Percentiles rank a stretch among this genome's conserved stretches.
Evolutionary conservation across 208 protist species (phyloP).

Genomic region (Crithidia brevicula): DNA sequence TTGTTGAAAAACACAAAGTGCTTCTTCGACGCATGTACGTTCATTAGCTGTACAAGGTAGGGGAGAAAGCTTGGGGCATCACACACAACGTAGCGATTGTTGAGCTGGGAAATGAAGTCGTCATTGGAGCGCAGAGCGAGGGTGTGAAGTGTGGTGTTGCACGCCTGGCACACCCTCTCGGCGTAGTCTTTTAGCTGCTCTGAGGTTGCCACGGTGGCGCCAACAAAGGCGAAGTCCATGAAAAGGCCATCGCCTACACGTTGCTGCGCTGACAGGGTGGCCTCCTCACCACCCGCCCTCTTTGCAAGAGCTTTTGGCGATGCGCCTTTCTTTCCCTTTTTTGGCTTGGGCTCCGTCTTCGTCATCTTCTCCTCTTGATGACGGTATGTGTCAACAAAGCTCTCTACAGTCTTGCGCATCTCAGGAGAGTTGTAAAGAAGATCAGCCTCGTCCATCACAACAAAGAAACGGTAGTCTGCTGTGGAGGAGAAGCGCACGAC

Average conservation of each 20-base stretch:
- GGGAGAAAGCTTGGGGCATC: conserved; percentile 72
- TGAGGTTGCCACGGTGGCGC: conserved; percentile 84
- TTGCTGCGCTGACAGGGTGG: neutral
- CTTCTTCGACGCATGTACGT: conserved; percentile 88
- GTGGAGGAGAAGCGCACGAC: conserved; percentile 27
- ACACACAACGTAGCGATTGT: conserved; percentile 80
- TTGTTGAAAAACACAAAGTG: conserved; percentile 94
- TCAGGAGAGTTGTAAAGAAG: conserved; percentile 73
- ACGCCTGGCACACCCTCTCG: conserved; percentile 20
- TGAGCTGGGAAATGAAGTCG: conserved; percentile 75
- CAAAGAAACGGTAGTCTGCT: conserved; percentile 45
- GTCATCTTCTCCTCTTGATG: neutral
- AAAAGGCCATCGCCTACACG: neutral
- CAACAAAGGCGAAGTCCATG: conserved; percentile 85
- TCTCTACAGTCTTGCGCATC: conserved; percentile 56
- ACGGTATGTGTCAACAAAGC: conserved; percentile 45
- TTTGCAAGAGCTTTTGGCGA: neutral
- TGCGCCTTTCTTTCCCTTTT: neutral
- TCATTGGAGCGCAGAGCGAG: conserved; percentile 46
- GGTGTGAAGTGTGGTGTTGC: conserved; percentile 38
- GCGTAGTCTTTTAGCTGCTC: conserved; percentile 47
- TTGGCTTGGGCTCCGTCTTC: neutral
- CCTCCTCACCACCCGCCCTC: neutral
- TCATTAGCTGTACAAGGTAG: conserved; percentile 84
- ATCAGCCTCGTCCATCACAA: conserved; percentile 91